Conservation (phyloP, 345 rosid genomes). For the Carallia pectinifolia region DNA sequence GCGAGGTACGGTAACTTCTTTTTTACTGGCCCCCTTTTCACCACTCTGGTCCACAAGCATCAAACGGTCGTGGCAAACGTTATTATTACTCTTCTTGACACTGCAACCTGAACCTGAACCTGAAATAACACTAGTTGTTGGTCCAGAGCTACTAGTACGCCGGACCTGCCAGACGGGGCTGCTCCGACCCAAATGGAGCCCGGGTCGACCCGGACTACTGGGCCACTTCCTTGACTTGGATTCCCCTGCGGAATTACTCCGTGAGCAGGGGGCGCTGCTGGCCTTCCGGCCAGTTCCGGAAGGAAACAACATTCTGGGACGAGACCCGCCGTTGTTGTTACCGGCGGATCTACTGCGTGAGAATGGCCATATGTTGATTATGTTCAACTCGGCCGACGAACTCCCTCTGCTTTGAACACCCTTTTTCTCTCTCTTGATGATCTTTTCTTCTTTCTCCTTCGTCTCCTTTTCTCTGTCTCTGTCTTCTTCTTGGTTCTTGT, state of each 20-base stretch:
- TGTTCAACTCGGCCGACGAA: constrained; percentile 52
- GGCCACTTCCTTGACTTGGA: constrained; percentile 63
- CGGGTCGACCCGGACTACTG: constrained; percentile 59
- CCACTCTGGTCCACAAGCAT: constrained; percentile 13
- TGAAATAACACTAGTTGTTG: no score
- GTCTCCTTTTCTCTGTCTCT: constrained; percentile 17
- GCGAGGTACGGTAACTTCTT: constrained; percentile 21
- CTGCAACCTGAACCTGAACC: constrained; percentile 8
- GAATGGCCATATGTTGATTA: constrained; percentile 78
- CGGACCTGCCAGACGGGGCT: constrained; percentile 79
- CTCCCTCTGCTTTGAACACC: constrained; percentile 10
- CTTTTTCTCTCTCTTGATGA: constrained; percentile 35
- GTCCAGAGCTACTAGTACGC: constrained; percentile 14
- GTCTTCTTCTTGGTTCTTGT: neutral
- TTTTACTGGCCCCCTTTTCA: constrained; percentile 23
- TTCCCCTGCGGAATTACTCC: constrained; percentile 74
- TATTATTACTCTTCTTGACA: constrained; percentile 2
- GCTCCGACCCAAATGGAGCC: constrained; percentile 65
- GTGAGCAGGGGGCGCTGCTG: constrained; percentile 80
- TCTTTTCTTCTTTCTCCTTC: constrained; percentile 22
- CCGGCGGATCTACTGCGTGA: constrained; percentile 85
- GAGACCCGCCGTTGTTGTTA: constrained; percentile 32
- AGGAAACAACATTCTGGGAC: constrained; percentile 44
- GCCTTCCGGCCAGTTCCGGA: constrained; percentile 51
- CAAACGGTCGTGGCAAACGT: constrained; percentile 7